These are phyloP conservation scores for Dalbergia cultrata DNA, from an alignment of 306 rosid species.

Conservation along the genomic window DNA sequence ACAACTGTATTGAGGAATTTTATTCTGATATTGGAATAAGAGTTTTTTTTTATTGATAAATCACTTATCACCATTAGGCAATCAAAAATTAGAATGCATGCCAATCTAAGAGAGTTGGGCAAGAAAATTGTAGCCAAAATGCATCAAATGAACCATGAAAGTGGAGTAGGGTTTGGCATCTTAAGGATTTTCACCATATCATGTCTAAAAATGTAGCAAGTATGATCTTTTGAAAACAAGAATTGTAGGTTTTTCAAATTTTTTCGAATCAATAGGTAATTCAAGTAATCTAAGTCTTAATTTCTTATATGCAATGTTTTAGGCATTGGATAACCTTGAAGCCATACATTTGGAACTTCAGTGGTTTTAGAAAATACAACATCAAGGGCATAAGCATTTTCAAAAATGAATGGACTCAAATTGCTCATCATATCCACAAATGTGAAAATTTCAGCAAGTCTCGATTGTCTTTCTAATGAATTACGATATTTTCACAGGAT, in stretches of 20 bases:
- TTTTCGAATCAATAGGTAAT: too few relatives aligned
- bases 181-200: too few relatives aligned
- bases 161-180: too few relatives aligned
- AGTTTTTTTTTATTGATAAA: constrained; percentile 21
- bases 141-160: too few relatives aligned
- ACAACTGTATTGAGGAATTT: background rate
- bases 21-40: constrained; percentile 10
- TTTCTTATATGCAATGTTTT: background rate
- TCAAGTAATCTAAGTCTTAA: background rate
- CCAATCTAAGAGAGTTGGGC: constrained; percentile 8
- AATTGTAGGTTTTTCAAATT: too few relatives aligned
- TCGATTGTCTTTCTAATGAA: constrained; percentile 19
- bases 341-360: constrained; percentile 3
- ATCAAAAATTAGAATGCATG: background rate
- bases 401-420: constrained; percentile 38
- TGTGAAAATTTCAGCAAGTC: constrained; percentile 5
- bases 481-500: constrained; percentile 30
- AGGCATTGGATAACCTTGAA: constrained; percentile 27
- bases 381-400: constrained; percentile 16
- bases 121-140: constrained; percentile 16
- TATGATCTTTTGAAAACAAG: too few relatives aligned
- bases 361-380: too few relatives aligned
- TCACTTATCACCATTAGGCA: constrained; percentile 12
- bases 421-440: constrained; percentile 8
- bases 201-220: too few relatives aligned